Percentiles rank a stretch among this genome's conserved stretches.
phyloP scores from a whole-genome alignment of 1,284 basidiomycete species.

The Porogramme epimiltina region DNA sequence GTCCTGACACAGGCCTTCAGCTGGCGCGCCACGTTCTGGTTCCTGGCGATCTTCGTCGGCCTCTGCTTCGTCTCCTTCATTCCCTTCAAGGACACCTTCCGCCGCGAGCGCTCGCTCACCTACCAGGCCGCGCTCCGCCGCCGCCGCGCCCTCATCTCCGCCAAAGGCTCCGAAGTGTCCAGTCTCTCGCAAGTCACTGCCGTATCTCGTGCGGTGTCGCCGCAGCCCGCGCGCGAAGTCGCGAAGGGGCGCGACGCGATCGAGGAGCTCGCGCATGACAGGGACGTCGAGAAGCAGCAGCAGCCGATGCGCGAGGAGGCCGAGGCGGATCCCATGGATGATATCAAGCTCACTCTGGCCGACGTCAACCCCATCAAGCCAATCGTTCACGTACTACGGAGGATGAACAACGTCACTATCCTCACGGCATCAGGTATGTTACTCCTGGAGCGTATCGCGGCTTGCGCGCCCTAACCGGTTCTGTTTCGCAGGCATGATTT shows the following conservation, averaged over 20 bases:
- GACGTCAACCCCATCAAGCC: slow-evolving; percentile 78
- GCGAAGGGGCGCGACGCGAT: slow-evolving; percentile 7
- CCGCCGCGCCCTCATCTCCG: slow-evolving; percentile 24
- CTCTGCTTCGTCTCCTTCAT: slow-evolving; percentile 60
- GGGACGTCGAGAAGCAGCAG: slow-evolving; percentile 20
- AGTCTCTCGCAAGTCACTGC: slow-evolving; percentile 21
- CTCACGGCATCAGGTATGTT: slow-evolving; percentile 69
- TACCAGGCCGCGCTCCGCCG: slow-evolving; percentile 65
- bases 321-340: slow-evolving; percentile 22
- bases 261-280: slow-evolving; percentile 8
- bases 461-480: background rate
- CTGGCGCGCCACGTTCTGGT: slow-evolving; percentile 85
- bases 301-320: slow-evolving; percentile 1
- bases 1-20: slow-evolving; percentile 66
- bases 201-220: slow-evolving; percentile 11
- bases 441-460: background rate
- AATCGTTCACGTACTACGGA: slow-evolving; percentile 56
- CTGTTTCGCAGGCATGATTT: slow-evolving; percentile 57
- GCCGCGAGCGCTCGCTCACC: slow-evolving; percentile 74
- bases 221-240: background rate
- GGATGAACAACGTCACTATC: slow-evolving; percentile 69
- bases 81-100: slow-evolving; percentile 82
- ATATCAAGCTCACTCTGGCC: slow-evolving; percentile 58
- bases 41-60: slow-evolving; percentile 68
- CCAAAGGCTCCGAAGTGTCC: slow-evolving; percentile 18